These are phyloP conservation scores for Lactarius trivialis DNA, from an alignment of 768 basidiomycete genomes.

Conservation along the genomic window DNA sequence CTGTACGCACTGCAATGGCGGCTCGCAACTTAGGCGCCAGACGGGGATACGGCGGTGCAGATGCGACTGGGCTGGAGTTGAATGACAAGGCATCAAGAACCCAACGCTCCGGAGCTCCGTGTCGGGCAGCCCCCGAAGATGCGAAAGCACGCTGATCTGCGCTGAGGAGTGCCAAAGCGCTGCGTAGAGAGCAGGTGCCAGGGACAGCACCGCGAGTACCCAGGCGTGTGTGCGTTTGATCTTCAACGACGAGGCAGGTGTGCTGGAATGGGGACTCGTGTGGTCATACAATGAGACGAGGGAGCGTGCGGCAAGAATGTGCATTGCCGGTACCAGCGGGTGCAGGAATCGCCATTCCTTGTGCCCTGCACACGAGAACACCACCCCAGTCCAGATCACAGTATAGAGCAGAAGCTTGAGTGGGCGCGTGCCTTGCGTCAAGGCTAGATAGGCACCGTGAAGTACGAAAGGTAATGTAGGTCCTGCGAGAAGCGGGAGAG, in stretches of 20 bases:
- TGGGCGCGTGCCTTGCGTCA: constrained; percentile 23
- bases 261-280: constrained; percentile 14
- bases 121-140: constrained; percentile 49
- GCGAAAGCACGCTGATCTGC: constrained; percentile 69
- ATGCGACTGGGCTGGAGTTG: constrained; percentile 87
- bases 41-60: constrained; percentile 65
- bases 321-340: constrained; percentile 78
- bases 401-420: constrained; percentile 40
- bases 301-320: constrained; percentile 71
- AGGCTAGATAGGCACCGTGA: constrained; percentile 39
- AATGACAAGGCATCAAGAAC: constrained; percentile 95
- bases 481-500: constrained; percentile 72
- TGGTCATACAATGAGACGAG: constrained; percentile 39
- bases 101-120: constrained; percentile 53
- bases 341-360: constrained; percentile 99
- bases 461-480: constrained; percentile 67
- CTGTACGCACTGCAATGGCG: constrained; percentile 63
- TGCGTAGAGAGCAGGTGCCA: constrained; percentile 64
- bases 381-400: constrained; percentile 52
- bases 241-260: background rate
- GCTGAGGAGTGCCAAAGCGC: constrained; percentile 71
- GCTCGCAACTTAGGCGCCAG: constrained; percentile 92
- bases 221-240: constrained; percentile 10
- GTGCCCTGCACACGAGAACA: constrained; percentile 81
- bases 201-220: constrained; percentile 41